Percentiles rank a stretch among this genome's conserved stretches.
phyloP scores from a whole-genome alignment of 2,329 filamentous ascomycete genomes.

The Cryphonectria parasitica region DNA sequence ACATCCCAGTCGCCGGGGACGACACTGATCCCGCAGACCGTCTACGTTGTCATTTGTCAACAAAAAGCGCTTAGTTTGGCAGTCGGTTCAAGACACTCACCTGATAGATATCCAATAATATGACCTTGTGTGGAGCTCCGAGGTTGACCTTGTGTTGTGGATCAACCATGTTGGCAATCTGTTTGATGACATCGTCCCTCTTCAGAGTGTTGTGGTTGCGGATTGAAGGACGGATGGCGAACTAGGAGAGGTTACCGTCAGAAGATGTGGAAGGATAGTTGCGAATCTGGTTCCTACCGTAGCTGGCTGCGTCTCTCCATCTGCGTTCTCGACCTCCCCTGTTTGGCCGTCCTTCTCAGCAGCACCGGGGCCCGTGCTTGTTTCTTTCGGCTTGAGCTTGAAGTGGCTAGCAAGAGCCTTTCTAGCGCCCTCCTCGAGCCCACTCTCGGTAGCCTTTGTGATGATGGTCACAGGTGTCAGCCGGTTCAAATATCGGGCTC shows the following conservation, averaged over 20 bases:
- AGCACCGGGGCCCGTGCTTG: slow-evolving; percentile 35
- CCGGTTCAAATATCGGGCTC: slow-evolving; percentile 60
- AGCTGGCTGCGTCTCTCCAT: slow-evolving; percentile 23
- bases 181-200: slow-evolving; percentile 71
- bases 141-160: slow-evolving; percentile 76
- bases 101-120: slow-evolving; percentile 81
- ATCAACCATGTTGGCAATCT: slow-evolving; percentile 68
- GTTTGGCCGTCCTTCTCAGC: slow-evolving; percentile 27
- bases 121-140: slow-evolving; percentile 75
- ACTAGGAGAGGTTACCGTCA: slow-evolving; percentile 51
- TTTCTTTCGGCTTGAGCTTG: slow-evolving; percentile 51
- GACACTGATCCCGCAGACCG: slow-evolving; percentile 77
- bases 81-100: slow-evolving; percentile 47
- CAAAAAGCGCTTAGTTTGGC: not conserved
- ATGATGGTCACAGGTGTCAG: slow-evolving; percentile 56
- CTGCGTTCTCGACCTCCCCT: slow-evolving; percentile 24
- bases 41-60: slow-evolving; percentile 48
- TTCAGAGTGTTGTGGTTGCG: slow-evolving; percentile 73
- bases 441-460: slow-evolving; percentile 70
- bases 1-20: slow-evolving; percentile 74
- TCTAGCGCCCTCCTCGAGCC: slow-evolving; percentile 66
- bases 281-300: slow-evolving; percentile 9
- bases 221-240: slow-evolving; percentile 80
- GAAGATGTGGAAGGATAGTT: not conserved
- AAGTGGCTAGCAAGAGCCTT: slow-evolving; percentile 69